Base-by-base conservation (phyloP, 2,329 filamentous ascomycete genomes). In the Calonectria leucothoes region DNA sequence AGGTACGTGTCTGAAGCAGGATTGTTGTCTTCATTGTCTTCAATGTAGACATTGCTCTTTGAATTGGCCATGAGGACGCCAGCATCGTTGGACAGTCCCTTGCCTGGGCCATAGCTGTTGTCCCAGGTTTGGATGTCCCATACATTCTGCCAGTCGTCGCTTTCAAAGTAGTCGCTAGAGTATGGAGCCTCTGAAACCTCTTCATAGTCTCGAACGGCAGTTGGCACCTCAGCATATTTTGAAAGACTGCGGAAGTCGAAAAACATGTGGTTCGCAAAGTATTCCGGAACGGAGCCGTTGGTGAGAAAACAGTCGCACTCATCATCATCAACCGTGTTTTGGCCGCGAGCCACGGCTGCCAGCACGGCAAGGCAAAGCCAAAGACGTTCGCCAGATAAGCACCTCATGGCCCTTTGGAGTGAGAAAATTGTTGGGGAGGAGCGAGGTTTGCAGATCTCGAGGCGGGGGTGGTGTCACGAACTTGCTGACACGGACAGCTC, bases 41-140 rank as follows among this genome's bases (percentile, higher is more conserved):
- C 84, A 66, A 89, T 85, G 79, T 88, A 89, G 37, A 87, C 59
- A 69, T 87, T 86, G 76, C 82, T 86, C 27, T 80, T 81, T 0
- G 84, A 84, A 69, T 86, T 85, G 55, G 82, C 75, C 81, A 84
- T 85, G 0, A 77, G 74, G 0, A 84, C 81, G 2, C 79, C 79
- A 12, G 83, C 79, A 23, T 77, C 77, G 17, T 79, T 63, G 17
- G 49, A 33, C 17, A 69, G 4, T 15, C 65, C 57, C 23, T 72
- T 20, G 4, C 65, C 70, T 27, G 45, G 48, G 1, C 57, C 65
- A 27, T 51, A 65, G n/a, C 65, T 81, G 45, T 85, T 86, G 73
- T 82, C 80, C 85, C 85, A 87, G 42, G 75, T 83, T 72, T 84
- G 83, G 0, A 83, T 74, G 23, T 79, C 76, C 85, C 85, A 87